A percentile compares a stretch with the other conserved stretches of the same genome.
These are phyloP conservation scores for Yamadazyma kanchanaburiensis DNA, from an alignment of 1,139 yeast genomes.

Conservation along the genomic window DNA sequence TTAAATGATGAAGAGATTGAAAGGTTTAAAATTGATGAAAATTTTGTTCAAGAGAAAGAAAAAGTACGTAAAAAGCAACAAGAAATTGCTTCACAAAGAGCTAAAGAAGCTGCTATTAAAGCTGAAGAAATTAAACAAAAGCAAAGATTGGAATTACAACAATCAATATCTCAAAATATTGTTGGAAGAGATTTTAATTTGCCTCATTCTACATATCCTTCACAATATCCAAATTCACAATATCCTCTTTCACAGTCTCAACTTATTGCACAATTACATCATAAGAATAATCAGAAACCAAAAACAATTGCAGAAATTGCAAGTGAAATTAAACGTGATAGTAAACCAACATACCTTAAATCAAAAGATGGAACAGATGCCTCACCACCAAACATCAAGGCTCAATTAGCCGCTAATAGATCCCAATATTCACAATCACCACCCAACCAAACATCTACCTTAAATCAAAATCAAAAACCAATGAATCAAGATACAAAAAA, in stretches of 20 bases:
- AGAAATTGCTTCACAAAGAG: conserved; percentile 56
- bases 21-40: conserved; percentile 90
- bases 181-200: conserved; percentile 25
- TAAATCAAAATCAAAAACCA: conserved; percentile 23
- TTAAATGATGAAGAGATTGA: conserved; percentile 81
- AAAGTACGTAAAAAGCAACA: conserved; percentile 66
- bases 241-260: conserved; percentile 25
- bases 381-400: conserved; percentile 35
- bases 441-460: conserved; percentile 12
- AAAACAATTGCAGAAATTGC: conserved; percentile 57
- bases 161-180: conserved; percentile 22
- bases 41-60: conserved; percentile 77
- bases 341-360: conserved; percentile 19
- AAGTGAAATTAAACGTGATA: conserved; percentile 48
- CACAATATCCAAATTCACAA: conserved; percentile 14
- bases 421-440: conserved; percentile 21
- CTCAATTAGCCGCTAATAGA: conserved; percentile 53
- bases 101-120: conserved; percentile 53
- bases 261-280: conserved; percentile 21
- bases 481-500: conserved; percentile 59
- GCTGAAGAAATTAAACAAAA: conserved; percentile 50
- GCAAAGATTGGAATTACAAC: conserved; percentile 32
- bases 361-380: not conserved
- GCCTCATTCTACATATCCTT: conserved; percentile 23
- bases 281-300: conserved; percentile 27